A percentile compares a stretch with the other conserved stretches of the same genome.
Conservation (phyloP, 1,284 basidiomycete genomes). For the Pseudozyma flocculosa region DNA sequence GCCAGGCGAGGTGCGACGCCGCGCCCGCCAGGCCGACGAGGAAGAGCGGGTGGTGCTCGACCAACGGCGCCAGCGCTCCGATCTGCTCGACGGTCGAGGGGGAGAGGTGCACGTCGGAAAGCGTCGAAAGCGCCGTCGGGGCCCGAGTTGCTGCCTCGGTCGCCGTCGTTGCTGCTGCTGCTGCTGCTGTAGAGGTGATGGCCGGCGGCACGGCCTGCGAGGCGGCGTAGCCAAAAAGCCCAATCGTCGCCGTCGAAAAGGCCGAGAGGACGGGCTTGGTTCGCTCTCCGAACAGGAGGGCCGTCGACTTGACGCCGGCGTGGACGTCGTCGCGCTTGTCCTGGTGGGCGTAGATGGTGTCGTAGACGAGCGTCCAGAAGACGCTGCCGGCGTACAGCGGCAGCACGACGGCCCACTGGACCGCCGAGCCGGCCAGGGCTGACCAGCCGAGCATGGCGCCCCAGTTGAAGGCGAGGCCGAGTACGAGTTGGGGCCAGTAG, state of each 20-base stretch:
- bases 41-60: conserved; percentile 69
- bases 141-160: not conserved
- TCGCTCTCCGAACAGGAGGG: conserved; percentile 74
- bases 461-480: conserved; percentile 90
- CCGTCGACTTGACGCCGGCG: conserved; percentile 90
- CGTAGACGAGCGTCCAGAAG: conserved; percentile 93
- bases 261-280: conserved; percentile 75
- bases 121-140: not conserved
- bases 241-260: conserved; percentile 74
- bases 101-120: not conserved
- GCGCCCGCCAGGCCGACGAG: conserved; percentile 71
- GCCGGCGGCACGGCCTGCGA: conserved; percentile 18
- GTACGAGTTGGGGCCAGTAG: conserved; percentile 84
- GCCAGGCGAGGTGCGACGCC: conserved; percentile 75
- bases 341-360: conserved; percentile 98
- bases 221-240: conserved; percentile 70
- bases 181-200: too few species aligned
- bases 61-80: conserved; percentile 3
- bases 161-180: too few species aligned
- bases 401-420: conserved; percentile 72
- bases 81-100: conserved; percentile 7
- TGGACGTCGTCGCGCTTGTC: conserved; percentile 89
- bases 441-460: conserved; percentile 95
- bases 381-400: conserved; percentile 88
- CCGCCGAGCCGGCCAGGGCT: conserved; percentile 77